phyloP scores from a whole-genome alignment of 164 flowering plant genomes.

The Aristolochia contorta region DNA sequence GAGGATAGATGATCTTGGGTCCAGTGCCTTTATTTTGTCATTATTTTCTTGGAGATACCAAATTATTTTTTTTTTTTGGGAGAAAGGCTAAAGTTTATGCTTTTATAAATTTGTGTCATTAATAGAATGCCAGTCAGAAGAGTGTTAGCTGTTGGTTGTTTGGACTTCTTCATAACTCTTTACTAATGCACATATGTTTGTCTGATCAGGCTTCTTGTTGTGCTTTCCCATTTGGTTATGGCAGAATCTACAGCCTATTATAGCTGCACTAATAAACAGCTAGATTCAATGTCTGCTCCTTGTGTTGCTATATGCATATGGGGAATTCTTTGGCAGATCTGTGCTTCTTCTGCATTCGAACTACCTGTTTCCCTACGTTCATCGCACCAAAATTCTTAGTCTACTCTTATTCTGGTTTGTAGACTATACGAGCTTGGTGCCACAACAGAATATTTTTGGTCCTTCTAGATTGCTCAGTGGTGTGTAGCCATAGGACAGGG shows the following conservation, averaged over 20 bases:
- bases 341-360: background rate
- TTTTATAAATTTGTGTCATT: no score
- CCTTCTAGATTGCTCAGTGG: background rate
- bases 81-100: no score
- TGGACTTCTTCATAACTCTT: no score
- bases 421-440: slow-evolving; percentile 16
- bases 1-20: background rate
- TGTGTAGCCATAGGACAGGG: background rate
- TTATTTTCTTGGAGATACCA: background rate
- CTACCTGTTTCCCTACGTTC: no score
- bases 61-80: background rate
- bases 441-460: background rate
- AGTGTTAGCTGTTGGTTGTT: no score
- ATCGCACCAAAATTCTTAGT: slow-evolving; percentile 8
- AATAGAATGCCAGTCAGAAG: no score
- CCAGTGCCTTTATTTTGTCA: background rate
- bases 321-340: no score
- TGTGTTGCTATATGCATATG: background rate
- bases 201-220: no score
- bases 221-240: no score
- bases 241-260: no score
- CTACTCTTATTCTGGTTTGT: slow-evolving; percentile 3
- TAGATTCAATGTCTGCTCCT: background rate
- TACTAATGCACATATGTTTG: no score
- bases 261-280: no score